Base-by-base conservation (phyloP, 2,329 filamentous ascomycete species). In the Thielaviopsis populi region DNA sequence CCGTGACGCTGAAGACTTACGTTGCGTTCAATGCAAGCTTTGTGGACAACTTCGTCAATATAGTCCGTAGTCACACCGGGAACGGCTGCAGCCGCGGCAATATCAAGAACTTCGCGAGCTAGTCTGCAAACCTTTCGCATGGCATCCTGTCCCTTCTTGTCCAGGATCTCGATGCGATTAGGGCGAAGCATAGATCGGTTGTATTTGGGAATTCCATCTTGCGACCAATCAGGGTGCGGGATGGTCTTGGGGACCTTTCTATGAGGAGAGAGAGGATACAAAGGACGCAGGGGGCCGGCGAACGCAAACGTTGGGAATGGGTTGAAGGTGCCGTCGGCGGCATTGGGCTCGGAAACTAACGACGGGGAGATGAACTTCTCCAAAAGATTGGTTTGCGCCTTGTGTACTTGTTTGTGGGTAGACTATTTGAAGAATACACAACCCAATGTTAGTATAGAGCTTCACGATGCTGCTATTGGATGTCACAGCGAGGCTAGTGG, bases 21-120 rank as follows among this genome's bases (percentile, higher is more conserved):
- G 69, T 96, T 83, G 75, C 94, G 83, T 76, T 96, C 92, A 68
- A 97, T 78, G 72, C 90, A 96, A 61, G 92, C 94, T 70, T 96
- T 89, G 78, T 99, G 94, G 48, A 96, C 91, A 67, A 97, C 79
- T 75, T 95, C 87, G 72, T 99, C 94, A 66, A 99, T 90, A 70
- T 95, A 86, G 72, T 99, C 94, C 6, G 94, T 97, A 6, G 92
- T 96, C 41, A 97, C 87, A 59, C 94, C 94, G n/a, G 94, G 92
- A 72, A 85, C 87, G 56, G 88, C 77, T 61, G 87, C 92, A 15
- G 86, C 84, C 0, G 90, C 94, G 1, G 91, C 90, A 71, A 95
- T 88, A 74, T 99, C 94, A 67, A 99, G 77, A 11, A 97, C 91
- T 76, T 99, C 94, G 73, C 94, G 82, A 19, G 88, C 89, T 67